Conservation (phyloP, 148 eudicot species). For the Cornus suecica region DNA sequence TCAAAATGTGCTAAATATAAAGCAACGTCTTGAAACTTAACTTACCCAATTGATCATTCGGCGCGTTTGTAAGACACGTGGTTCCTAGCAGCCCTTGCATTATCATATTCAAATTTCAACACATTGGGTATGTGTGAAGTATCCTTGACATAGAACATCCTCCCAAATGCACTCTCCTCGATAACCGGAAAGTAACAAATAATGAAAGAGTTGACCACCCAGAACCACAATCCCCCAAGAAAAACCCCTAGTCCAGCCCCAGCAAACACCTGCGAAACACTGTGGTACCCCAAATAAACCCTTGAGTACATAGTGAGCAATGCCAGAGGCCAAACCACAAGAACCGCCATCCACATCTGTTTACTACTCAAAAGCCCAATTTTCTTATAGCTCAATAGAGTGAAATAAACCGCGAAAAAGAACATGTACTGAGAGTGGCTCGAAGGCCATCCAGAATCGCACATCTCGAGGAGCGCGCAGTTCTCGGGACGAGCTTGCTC, state of each 20-base stretch:
- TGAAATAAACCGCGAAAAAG: constrained; percentile 71
- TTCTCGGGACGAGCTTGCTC: constrained; percentile 79
- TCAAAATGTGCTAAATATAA: background rate
- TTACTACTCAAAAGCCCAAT: constrained; percentile 39
- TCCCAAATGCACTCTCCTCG: constrained; percentile 81
- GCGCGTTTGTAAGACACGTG: constrained; percentile 31
- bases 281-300: constrained; percentile 91
- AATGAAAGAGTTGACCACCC: constrained; percentile 52
- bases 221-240: constrained; percentile 70
- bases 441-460: constrained; percentile 98
- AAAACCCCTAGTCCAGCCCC: constrained; percentile 63
- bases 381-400: constrained; percentile 44
- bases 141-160: constrained; percentile 73
- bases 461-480: constrained; percentile 67
- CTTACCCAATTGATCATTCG: constrained; percentile 21
- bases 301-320: constrained; percentile 68
- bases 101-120: constrained; percentile 87
- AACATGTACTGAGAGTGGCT: constrained; percentile 87
- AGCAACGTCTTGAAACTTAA: background rate
- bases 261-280: constrained; percentile 76
- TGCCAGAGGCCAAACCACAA: constrained; percentile 64
- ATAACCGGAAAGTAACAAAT: constrained; percentile 46
- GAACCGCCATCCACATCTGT: constrained; percentile 34
- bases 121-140: constrained; percentile 83
- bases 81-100: constrained; percentile 64